Base-by-base conservation (phyloP, 805 yeast genomes). In the Cyberlindnera nakhonratchasimensis region DNA sequence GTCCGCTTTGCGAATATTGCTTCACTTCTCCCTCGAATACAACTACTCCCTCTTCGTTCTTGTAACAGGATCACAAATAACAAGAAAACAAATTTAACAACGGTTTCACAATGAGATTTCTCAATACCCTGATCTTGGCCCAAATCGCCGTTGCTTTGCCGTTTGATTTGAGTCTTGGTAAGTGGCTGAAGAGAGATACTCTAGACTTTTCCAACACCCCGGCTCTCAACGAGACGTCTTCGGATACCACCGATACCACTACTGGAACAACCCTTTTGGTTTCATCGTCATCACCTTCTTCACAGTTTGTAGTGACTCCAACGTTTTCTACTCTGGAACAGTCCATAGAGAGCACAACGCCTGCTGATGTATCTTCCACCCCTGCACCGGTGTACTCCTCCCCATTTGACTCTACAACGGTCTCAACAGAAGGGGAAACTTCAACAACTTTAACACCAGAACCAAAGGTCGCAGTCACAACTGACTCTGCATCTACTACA, bases 91-190 rank as follows among this genome's bases (percentile, higher is more conserved):
- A 32, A 5, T 20, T 7, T n/a, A 30, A 30, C 22, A 17, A 25
- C 11, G n/a, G 29, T 22, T 4, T 18, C 40, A 45, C 22, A 14
- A 47, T 50, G 51, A 50, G 49, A 40, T 12, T 40, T 6, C 34
- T 45, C 21, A 49, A 43, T 22, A 23, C 46, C 7, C 22, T 47
- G 22, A 30, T 42, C 6, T 16, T 47, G 14, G 46, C 53, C 10
- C 48, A 50, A 18, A 23, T 37, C 12, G 47, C 51, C 11, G 38
- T 42, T 10, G 53, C 53, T 1, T 34, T 44, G 16, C 53, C 53
- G 1, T 50, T 44, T 23, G 39, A 40, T 24, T 29, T 50, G 21
- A 24, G 40, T 17, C n/a, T 48, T 10, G 43, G 20, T 12, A 16
- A 32, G 4, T 38, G 43, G 43, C 24, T 49, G 25, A 46, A 42